Conservation (phyloP, 208 protist genomes). For the Vickermania spadyakhi region DNA sequence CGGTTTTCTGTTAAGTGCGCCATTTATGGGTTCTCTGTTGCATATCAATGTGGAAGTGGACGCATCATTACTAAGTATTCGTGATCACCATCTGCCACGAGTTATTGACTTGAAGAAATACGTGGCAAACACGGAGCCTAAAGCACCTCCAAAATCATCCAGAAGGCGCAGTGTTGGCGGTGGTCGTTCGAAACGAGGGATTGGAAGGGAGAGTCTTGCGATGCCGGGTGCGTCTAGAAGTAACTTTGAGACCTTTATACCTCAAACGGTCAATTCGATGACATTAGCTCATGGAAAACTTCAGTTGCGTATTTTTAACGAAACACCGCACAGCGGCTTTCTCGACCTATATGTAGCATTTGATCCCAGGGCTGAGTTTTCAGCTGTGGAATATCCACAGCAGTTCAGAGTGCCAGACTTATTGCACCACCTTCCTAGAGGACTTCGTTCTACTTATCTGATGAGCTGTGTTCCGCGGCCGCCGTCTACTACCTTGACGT, state of each 20-base stretch:
- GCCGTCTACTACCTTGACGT: slow-evolving; percentile 37
- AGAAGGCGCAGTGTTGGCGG: slow-evolving; percentile 11
- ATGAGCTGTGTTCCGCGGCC: slow-evolving; percentile 41
- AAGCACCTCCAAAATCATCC: background rate
- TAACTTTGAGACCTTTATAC: background rate
- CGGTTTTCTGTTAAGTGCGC: slow-evolving; percentile 45
- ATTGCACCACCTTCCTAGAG: slow-evolving; percentile 52
- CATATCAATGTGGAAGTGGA: slow-evolving; percentile 44
- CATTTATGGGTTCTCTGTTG: slow-evolving; percentile 44
- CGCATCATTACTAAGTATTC: slow-evolving; percentile 27
- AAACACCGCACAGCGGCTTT: slow-evolving; percentile 46
- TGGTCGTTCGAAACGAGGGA: background rate
- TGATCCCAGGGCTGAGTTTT: slow-evolving; percentile 62
- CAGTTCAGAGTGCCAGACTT: slow-evolving; percentile 53
- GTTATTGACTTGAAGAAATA: slow-evolving; percentile 27
- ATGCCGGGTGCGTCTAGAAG: background rate
- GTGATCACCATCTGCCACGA: slow-evolving; percentile 19
- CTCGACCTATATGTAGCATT: slow-evolving; percentile 62
- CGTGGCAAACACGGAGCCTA: background rate
- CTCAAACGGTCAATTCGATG: background rate
- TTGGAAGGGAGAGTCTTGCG: background rate
- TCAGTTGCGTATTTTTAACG: slow-evolving; percentile 63
- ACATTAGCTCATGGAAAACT: slow-evolving; percentile 59
- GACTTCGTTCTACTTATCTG: slow-evolving; percentile 55
- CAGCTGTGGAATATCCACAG: slow-evolving; percentile 30